phyloP scores from a whole-genome alignment of 306 rosid genomes.

The Leucaena leucocephala region DNA sequence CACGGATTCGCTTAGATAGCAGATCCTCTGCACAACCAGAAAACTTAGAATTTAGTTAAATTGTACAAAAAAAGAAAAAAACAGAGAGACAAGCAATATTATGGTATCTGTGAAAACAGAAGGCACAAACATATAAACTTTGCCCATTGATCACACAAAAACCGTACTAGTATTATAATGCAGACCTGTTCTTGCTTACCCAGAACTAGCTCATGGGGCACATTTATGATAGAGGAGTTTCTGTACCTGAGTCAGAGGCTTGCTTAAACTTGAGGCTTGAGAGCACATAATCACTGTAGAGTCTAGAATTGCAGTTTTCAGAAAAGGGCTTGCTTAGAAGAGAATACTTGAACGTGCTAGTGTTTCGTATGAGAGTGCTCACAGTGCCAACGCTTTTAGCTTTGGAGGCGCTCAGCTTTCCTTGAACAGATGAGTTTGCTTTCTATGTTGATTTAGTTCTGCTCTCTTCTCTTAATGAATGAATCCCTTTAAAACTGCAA shows the following conservation, averaged over 20 bases:
- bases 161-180: not conserved
- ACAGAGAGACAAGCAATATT: not conserved
- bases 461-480: not conserved
- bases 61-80: not conserved
- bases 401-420: slow-evolving; percentile 48
- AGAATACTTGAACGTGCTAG: slow-evolving; percentile 15
- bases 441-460: not conserved
- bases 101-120: not conserved
- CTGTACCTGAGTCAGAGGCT: slow-evolving; percentile 55
- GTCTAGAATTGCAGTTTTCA: not conserved
- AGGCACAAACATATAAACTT: not conserved
- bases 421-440: not conserved
- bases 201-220: slow-evolving; percentile 11
- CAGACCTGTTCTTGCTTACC: slow-evolving; percentile 5
- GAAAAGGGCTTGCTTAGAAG: slow-evolving; percentile 23
- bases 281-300: slow-evolving; percentile 27
- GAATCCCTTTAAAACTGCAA: no score
- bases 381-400: slow-evolving; percentile 42
- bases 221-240: not conserved
- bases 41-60: not conserved
- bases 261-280: slow-evolving; percentile 41
- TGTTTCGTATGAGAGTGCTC: slow-evolving; percentile 25
- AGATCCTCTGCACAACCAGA: slow-evolving; percentile 54
- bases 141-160: not conserved
- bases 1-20: slow-evolving; percentile 42